Percentiles rank a stretch among this genome's conserved stretches.
Evolutionary conservation across 352 stramenopile genomes (phyloP).

Genomic region (Pythium aristosporum): DNA sequence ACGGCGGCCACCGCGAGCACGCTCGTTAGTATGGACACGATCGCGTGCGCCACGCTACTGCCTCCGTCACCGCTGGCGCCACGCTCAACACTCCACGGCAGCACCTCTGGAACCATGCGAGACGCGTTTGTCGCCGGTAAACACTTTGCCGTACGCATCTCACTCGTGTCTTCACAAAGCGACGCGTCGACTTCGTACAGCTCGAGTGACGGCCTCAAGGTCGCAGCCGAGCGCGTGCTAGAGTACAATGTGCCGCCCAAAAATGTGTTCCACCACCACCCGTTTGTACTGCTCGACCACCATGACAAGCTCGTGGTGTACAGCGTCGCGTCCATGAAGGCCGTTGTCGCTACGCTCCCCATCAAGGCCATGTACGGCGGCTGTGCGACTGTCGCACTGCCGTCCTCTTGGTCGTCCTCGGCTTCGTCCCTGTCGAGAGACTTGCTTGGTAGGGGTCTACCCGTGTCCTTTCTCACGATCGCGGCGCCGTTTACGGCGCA

Average conservation of each 20-base stretch:
- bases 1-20: slow-evolving; percentile 20
- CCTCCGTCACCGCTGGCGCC: slow-evolving; percentile 35
- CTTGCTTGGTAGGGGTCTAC: slow-evolving; percentile 9
- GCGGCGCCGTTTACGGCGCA: slow-evolving; percentile 47
- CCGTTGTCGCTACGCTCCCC: slow-evolving; percentile 46
- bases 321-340: slow-evolving; percentile 55
- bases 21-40: slow-evolving; percentile 31
- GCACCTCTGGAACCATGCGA: not conserved
- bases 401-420: slow-evolving; percentile 1
- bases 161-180: slow-evolving; percentile 31
- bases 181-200: slow-evolving; percentile 1
- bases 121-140: slow-evolving; percentile 68
- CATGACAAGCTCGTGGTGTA: slow-evolving; percentile 58
- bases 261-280: slow-evolving; percentile 55
- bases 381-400: slow-evolving; percentile 27
- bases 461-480: slow-evolving; percentile 40
- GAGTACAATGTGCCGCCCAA: slow-evolving; percentile 48
- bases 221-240: slow-evolving; percentile 50
- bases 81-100: slow-evolving; percentile 29
- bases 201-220: slow-evolving; percentile 29
- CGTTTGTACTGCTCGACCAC: slow-evolving; percentile 66
- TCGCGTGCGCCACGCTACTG: slow-evolving; percentile 40
- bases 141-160: slow-evolving; percentile 47
- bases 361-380: slow-evolving; percentile 51
- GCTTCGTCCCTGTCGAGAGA: slow-evolving; percentile 11